Evolutionary conservation across 78 protist species (phyloP).

Genomic region (Dictyostelium brefeldianum): DNA sequence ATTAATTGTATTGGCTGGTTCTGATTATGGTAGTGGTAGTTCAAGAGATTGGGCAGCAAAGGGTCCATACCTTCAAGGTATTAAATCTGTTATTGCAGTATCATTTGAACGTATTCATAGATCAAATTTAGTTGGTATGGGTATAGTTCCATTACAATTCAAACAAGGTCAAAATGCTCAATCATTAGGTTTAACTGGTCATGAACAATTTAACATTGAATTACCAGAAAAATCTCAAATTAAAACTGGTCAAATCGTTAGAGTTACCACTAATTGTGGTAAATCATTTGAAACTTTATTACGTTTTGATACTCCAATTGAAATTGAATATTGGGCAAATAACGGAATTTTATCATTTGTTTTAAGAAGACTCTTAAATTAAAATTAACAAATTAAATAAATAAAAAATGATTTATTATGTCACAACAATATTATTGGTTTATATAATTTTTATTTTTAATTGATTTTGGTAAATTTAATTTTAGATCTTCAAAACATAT

Average conservation of each 20-base stretch:
- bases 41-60: constrained; percentile 97
- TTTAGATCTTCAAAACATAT: too few relatives aligned
- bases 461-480: too few relatives aligned
- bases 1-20: constrained; percentile 90
- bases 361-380: constrained; percentile 42
- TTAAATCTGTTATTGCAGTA: constrained; percentile 91
- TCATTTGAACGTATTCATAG: constrained; percentile 93
- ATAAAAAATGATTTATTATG: too few relatives aligned
- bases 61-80: constrained; percentile 92
- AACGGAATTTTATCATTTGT: constrained; percentile 92
- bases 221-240: constrained; percentile 54
- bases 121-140: constrained; percentile 90
- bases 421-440: too few relatives aligned
- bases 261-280: constrained; percentile 72
- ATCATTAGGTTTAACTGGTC: constrained; percentile 88
- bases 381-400: too few relatives aligned
- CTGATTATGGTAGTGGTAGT: constrained; percentile 92
- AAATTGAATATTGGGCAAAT: constrained; percentile 85
- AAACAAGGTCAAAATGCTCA: constrained; percentile 87
- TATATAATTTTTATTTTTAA: too few relatives aligned
- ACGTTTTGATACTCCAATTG: constrained; percentile 91
- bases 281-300: constrained; percentile 79
- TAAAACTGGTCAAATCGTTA: constrained; percentile 83
- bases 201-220: constrained; percentile 83
- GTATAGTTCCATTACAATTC: constrained; percentile 93